Conservation (phyloP, 2,329 filamentous ascomycete genomes). For the Hypomyces perniciosus region DNA sequence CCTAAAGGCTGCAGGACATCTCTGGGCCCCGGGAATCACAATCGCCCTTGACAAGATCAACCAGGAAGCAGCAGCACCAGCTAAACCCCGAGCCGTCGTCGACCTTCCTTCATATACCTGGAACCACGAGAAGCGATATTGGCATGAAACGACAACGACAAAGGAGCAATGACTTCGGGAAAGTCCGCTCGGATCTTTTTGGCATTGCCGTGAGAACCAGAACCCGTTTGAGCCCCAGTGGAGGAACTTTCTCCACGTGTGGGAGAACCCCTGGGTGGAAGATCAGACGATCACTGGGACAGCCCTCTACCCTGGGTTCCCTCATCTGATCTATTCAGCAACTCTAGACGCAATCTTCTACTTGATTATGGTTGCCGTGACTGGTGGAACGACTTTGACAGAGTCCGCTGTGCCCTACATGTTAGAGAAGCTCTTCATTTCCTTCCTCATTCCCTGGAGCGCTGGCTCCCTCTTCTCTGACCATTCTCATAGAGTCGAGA, state of each 20-base stretch:
- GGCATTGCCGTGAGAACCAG: conserved; percentile 21
- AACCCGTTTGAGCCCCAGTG: conserved; percentile 20
- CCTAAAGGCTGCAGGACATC: conserved; percentile 1
- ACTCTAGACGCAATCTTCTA: conserved; percentile 45
- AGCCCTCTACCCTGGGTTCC: conserved; percentile 30
- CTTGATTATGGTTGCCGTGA: conserved; percentile 27
- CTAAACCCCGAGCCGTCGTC: conserved; percentile 18
- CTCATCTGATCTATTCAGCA: conserved; percentile 42
- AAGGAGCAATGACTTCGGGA: conserved; percentile 2
- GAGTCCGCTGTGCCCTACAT: conserved; percentile 7
- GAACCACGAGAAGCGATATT: conserved; percentile 29
- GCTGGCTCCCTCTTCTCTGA: no score
- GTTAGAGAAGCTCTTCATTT: conserved; percentile 27
- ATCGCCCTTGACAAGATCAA: not conserved
- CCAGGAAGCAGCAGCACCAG: not conserved
- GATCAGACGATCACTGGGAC: conserved; percentile 31
- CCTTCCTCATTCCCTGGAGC: not conserved
- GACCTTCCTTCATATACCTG: conserved; percentile 32
- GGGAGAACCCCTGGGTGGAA: conserved; percentile 29
- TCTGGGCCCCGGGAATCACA: not conserved
- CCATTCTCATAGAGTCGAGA: no score
- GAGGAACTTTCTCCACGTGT: conserved; percentile 18
- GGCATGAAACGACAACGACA: conserved; percentile 24
- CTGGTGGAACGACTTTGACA: not conserved
- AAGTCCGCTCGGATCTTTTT: conserved; percentile 31